Evolutionary conservation across 768 basidiomycete species (phyloP), one percentile per base, ranked within the genome.

Genomic region (Gymnopilus dilepis): DNA sequence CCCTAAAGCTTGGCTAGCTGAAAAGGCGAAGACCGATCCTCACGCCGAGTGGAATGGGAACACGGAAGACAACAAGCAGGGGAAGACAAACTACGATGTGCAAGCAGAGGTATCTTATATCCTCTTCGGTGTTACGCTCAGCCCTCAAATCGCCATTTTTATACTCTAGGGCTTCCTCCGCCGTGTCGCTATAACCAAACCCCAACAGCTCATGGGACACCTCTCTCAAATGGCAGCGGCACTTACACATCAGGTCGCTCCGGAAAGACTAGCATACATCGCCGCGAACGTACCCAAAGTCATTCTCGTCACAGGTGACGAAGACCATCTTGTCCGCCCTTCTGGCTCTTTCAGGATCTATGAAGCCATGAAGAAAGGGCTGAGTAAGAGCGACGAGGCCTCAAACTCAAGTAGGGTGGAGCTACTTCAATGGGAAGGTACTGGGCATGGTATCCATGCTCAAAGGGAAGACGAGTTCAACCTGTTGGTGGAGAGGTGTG

Each of bases 141-240:
- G n/a, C n/a, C n/a, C n/a, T n/a, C n/a, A n/a, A n/a, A n/a, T n/a
- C n/a, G n/a, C n/a, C n/a, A n/a, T n/a, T n/a, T 22, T 30, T 12
- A 30, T 19, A 42, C n/a, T 37, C 8, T 53, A 92, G 89, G 60
- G 66, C 2, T 80, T 79, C 65, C 71, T 76, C 40, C 73, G 69
- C 17, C 85, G 88, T 19, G 74, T 85, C 17, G 65, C 72, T 4
- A 74, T 83, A 6, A 86, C 88, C 1, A 82, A 80, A 33, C 84
- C 83, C 2, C 93, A 92, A 65, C 77, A 75, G 2, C 70, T 87
- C 54, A 61, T 83, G 17, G 92, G 92, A 0, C 74, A 83, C 26
- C 59, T 94, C 15, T 91, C 89, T 11, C 94, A 95, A 71, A 86
- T 90, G 84, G 78, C 76, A 13, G 90, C 92, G 0, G 86, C 68